Conservation (phyloP, 2,329 filamentous ascomycete genomes). For the Fusarium scirpi region DNA sequence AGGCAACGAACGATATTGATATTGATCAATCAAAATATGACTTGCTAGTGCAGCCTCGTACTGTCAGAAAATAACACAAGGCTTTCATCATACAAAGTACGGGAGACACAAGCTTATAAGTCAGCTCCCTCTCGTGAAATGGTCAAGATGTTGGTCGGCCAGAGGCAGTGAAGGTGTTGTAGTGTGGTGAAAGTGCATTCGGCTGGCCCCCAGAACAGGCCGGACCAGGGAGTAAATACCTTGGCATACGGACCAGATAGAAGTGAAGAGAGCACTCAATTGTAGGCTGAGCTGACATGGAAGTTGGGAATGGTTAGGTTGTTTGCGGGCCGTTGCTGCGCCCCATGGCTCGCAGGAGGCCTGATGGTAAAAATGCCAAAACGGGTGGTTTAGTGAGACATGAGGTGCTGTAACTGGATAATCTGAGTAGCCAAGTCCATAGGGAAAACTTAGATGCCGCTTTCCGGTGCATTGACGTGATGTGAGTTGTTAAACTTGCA, state of each 20-base stretch:
- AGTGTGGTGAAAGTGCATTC: slow-evolving; percentile 6
- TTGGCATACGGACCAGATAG: background rate
- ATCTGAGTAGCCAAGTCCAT: slow-evolving; percentile 6
- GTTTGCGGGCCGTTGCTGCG: slow-evolving; percentile 28
- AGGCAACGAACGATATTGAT: slow-evolving; percentile 7
- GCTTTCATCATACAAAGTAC: slow-evolving; percentile 32
- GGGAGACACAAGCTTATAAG: slow-evolving; percentile 37
- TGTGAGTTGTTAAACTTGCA: slow-evolving; percentile 1
- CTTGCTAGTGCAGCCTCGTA: slow-evolving; percentile 23
- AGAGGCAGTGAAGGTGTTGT: slow-evolving; percentile 28
- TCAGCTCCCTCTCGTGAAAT: slow-evolving; percentile 21
- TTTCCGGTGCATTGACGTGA: slow-evolving; percentile 15
- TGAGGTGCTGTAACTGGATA: slow-evolving; percentile 20
- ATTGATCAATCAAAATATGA: slow-evolving; percentile 12
- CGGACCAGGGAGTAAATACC: slow-evolving; percentile 26
- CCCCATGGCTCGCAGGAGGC: slow-evolving; percentile 36
- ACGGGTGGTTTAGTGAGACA: slow-evolving; percentile 21
- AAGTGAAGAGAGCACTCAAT: background rate
- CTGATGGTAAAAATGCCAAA: slow-evolving; percentile 18
- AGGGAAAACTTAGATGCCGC: slow-evolving; percentile 9
- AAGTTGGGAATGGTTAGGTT: background rate
- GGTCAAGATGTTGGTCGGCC: slow-evolving; percentile 19
- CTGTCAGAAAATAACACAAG: slow-evolving; percentile 21
- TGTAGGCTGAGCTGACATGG: slow-evolving; percentile 16
- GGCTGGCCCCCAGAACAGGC: slow-evolving; percentile 33